Conservation (phyloP, 768 basidiomycete species). For the Agaricus subrufescens region DNA sequence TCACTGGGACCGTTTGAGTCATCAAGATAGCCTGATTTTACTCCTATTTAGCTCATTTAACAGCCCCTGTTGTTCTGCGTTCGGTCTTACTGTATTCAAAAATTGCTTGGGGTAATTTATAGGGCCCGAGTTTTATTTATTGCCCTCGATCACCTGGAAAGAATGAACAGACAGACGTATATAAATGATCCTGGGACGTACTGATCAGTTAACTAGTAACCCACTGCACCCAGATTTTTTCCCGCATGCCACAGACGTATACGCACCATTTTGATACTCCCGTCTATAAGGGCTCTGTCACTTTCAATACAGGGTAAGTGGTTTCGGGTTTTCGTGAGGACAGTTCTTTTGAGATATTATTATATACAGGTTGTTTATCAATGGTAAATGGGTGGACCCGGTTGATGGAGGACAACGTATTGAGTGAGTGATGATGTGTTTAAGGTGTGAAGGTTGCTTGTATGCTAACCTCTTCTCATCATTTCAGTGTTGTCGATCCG, state of each 20-base stretch:
- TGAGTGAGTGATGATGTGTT: slow-evolving; percentile 43
- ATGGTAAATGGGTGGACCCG: slow-evolving; percentile 63
- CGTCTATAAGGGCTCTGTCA: slow-evolving; percentile 15
- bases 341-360: not conserved
- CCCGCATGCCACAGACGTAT: slow-evolving; percentile 15
- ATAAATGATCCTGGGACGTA: too few relatives aligned
- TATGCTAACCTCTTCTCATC: not conserved
- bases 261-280: slow-evolving; percentile 19
- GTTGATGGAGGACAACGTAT: slow-evolving; percentile 47
- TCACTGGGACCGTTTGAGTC: too few relatives aligned
- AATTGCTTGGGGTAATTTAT: too few relatives aligned
- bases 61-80: too few relatives aligned
- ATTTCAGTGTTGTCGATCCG: slow-evolving; percentile 52
- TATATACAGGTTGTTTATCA: slow-evolving; percentile 57
- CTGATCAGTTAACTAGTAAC: too few relatives aligned
- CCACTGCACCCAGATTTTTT: too few relatives aligned
- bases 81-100: too few relatives aligned
- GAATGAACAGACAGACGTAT: too few relatives aligned
- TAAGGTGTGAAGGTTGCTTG: not conserved
- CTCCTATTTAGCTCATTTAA: too few relatives aligned
- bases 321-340: slow-evolving; percentile 3
- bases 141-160: too few relatives aligned
- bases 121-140: too few relatives aligned
- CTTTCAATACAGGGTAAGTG: slow-evolving; percentile 18
- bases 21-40: too few relatives aligned